Evolutionary conservation across 148 eudicot genomes (phyloP).

Genomic region (Vaccinium corymbosum): DNA sequence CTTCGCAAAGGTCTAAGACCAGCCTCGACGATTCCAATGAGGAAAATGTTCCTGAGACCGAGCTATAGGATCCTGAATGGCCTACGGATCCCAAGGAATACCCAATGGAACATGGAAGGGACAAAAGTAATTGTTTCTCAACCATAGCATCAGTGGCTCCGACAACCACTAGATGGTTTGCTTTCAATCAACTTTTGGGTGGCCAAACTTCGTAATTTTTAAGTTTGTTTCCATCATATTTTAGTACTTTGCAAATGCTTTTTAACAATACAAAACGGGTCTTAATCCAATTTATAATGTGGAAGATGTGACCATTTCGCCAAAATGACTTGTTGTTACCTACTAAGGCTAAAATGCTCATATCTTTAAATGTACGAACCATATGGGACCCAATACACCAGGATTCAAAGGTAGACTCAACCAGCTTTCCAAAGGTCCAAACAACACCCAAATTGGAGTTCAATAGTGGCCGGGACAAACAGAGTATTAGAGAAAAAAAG

Average conservation of each 20-base stretch:
- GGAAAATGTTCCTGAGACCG: not conserved
- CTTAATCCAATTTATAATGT: not conserved
- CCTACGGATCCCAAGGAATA: not conserved
- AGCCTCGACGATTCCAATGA: too few relatives aligned
- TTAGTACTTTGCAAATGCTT: not conserved
- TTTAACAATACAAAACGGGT: not conserved
- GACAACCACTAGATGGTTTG: not conserved
- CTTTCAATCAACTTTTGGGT: not conserved
- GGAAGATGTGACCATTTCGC: not conserved
- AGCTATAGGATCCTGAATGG: not conserved
- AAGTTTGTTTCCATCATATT: not conserved
- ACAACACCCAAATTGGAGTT: not conserved
- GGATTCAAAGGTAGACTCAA: not conserved
- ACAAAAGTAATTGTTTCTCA: not conserved
- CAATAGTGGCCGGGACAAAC: not conserved
- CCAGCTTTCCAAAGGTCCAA: not conserved
- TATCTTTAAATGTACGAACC: not conserved
- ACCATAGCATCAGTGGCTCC: not conserved
- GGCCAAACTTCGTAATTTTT: not conserved
- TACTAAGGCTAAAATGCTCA: not conserved
- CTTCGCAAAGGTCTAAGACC: too few relatives aligned
- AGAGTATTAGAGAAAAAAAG: too few relatives aligned
- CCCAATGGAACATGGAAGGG: not conserved
- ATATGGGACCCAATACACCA: not conserved
- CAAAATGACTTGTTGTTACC: not conserved